Evolutionary conservation across 1,139 yeast species (phyloP).

Genomic region (Lodderomyces pseudojiufengensis): DNA sequence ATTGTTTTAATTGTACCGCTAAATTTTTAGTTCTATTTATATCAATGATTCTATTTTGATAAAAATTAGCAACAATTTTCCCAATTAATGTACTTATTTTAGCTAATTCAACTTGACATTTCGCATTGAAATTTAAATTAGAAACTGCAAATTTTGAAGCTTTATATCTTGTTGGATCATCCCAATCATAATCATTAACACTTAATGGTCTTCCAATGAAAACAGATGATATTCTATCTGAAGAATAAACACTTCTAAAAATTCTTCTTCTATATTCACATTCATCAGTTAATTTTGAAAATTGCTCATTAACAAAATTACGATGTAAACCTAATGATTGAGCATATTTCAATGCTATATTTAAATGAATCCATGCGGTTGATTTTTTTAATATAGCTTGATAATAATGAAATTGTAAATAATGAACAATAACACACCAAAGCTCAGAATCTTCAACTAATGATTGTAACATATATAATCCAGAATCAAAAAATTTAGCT

Average conservation of each 20-base stretch:
- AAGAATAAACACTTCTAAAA: slow-evolving; percentile 39
- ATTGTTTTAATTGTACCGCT: slow-evolving; percentile 37
- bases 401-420: slow-evolving; percentile 35
- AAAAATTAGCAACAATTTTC: slow-evolving; percentile 27
- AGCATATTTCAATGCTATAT: slow-evolving; percentile 23
- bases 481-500: slow-evolving; percentile 29
- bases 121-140: slow-evolving; percentile 12
- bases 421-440: slow-evolving; percentile 41
- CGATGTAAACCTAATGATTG: slow-evolving; percentile 26
- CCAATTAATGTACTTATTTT: slow-evolving; percentile 24
- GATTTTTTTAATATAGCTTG: slow-evolving; percentile 36
- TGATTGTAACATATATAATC: slow-evolving; percentile 25
- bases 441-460: slow-evolving; percentile 36
- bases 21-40: slow-evolving; percentile 31
- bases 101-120: slow-evolving; percentile 17
- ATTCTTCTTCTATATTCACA: slow-evolving; percentile 27
- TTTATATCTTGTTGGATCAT: slow-evolving; percentile 22
- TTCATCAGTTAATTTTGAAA: slow-evolving; percentile 12
- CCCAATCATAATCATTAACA: slow-evolving; percentile 41
- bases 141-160: slow-evolving; percentile 4
- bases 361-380: slow-evolving; percentile 36
- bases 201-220: slow-evolving; percentile 40
- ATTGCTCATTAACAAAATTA: slow-evolving; percentile 21
- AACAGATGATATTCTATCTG: slow-evolving; percentile 38
- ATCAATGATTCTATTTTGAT: slow-evolving; percentile 32